Percentiles rank a stretch among this genome's conserved stretches.
Evolutionary conservation across 345 rosid species (phyloP).

Genomic region (Camelina sativa): DNA sequence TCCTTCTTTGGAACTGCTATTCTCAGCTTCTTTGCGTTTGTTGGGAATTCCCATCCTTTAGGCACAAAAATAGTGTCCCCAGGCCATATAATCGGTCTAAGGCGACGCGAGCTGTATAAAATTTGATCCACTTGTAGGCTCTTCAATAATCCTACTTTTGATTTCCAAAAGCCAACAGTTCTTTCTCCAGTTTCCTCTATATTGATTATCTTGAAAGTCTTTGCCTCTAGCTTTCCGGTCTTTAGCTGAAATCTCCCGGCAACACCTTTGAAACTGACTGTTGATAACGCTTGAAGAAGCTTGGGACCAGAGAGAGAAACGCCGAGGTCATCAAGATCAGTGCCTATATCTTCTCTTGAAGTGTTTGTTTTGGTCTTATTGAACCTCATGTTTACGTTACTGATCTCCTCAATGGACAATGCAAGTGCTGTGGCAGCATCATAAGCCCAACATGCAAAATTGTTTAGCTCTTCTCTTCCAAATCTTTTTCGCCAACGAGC

Average conservation of each 20-base stretch:
- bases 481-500: conserved; percentile 50
- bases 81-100: conserved; percentile 41
- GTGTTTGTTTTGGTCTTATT: conserved; percentile 27
- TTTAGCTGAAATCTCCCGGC: conserved; percentile 49
- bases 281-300: conserved; percentile 46
- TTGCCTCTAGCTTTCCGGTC: conserved; percentile 45
- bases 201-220: conserved; percentile 53
- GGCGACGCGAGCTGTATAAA: neutral
- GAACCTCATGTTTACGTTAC: conserved; percentile 34
- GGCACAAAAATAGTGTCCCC: conserved; percentile 43
- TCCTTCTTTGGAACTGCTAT: conserved; percentile 57
- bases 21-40: conserved; percentile 47
- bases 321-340: conserved; percentile 52
- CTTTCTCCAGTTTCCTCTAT: conserved; percentile 49
- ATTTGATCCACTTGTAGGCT: conserved; percentile 4
- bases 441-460: conserved; percentile 55
- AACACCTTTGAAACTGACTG: conserved; percentile 51
- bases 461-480: conserved; percentile 37
- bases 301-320: conserved; percentile 49
- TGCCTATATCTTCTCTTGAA: conserved; percentile 38
- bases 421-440: conserved; percentile 61
- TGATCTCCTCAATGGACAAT: conserved; percentile 51
- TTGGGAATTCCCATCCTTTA: conserved; percentile 56
- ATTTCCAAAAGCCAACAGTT: conserved; percentile 59
- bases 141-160: conserved; percentile 40